phyloP scores from a whole-genome alignment of 352 stramenopile species.

The Peronosclerospora sorghi region DNA sequence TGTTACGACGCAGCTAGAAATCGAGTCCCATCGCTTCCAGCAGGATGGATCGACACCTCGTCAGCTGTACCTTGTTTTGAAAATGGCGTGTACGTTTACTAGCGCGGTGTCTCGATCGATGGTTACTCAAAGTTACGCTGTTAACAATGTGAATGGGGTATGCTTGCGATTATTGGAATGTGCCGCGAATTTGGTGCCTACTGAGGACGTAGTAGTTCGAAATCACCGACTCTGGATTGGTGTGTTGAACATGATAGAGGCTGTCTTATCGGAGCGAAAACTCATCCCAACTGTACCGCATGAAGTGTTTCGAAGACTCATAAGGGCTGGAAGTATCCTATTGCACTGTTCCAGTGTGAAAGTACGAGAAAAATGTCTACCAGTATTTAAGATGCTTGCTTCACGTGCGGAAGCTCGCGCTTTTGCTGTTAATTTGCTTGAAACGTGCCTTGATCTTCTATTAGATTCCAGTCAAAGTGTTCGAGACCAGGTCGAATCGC shows the following conservation, averaged over 20 bases:
- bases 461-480: conserved; percentile 10
- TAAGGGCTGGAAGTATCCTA: conserved; percentile 1
- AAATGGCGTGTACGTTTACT: conserved; percentile 22
- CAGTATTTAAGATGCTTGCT: conserved; percentile 15
- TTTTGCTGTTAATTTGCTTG: conserved; percentile 10
- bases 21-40: conserved; percentile 5
- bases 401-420: conserved; percentile 2
- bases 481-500: conserved; percentile 4
- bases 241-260: conserved; percentile 12
- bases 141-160: conserved; percentile 5
- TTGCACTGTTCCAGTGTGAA: conserved; percentile 10
- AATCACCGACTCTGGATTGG: conserved; percentile 12
- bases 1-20: conserved; percentile 13
- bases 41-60: conserved; percentile 15
- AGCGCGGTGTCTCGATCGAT: conserved; percentile 1
- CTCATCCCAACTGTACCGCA: conserved; percentile 9
- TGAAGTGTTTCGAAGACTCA: conserved; percentile 4
- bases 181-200: conserved; percentile 9
- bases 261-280: conserved; percentile 7
- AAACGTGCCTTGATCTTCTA: conserved; percentile 12
- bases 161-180: conserved; percentile 15
- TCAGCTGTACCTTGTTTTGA: conserved; percentile 21
- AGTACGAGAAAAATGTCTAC: conserved; percentile 13
- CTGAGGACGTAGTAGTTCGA: conserved; percentile 3
- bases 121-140: conserved; percentile 1